Conservation (phyloP, 2,329 filamentous ascomycete genomes). For the Orbilia quercus region DNA sequence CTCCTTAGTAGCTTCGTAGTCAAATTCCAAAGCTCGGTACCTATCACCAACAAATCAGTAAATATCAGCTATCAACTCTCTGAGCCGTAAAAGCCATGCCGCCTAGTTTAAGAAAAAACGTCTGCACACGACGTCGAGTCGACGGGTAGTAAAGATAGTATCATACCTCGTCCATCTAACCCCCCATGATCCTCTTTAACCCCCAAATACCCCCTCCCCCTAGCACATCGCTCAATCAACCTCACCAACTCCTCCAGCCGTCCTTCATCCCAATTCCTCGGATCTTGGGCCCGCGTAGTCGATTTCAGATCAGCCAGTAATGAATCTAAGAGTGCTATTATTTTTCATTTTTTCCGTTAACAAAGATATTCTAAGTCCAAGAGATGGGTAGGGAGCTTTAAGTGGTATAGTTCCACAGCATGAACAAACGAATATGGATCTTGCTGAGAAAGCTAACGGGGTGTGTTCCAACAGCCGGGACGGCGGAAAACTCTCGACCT, state of each 20-base stretch:
- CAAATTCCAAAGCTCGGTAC: slow-evolving; percentile 50
- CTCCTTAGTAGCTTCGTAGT: slow-evolving; percentile 56
- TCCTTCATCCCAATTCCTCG: slow-evolving; percentile 22
- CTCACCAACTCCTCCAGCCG: slow-evolving; percentile 19
- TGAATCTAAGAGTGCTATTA: slow-evolving; percentile 10
- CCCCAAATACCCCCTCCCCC: slow-evolving; percentile 28
- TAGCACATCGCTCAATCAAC: slow-evolving; percentile 39
- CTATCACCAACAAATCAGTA: slow-evolving; percentile 30
- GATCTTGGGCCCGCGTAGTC: slow-evolving; percentile 17
- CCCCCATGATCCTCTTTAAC: slow-evolving; percentile 42
- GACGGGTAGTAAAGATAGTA: background rate
- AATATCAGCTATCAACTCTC: too few relatives aligned
- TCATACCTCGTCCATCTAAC: slow-evolving; percentile 35
- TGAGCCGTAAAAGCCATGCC: too few relatives aligned
- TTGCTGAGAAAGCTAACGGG: background rate
- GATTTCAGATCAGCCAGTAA: slow-evolving; percentile 15
- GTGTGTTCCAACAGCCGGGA: slow-evolving; percentile 31
- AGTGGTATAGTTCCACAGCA: background rate
- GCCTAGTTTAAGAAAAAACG: background rate
- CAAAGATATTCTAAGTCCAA: too few relatives aligned
- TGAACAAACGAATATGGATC: background rate
- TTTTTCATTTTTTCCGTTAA: too few relatives aligned
- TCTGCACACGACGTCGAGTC: background rate
- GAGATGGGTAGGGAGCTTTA: too few relatives aligned
- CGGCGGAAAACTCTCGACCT: slow-evolving; percentile 14